These are phyloP conservation scores for Annulohypoxylon moriforme DNA, from an alignment of 495 filamentous ascomycete species.

Conservation along the genomic window DNA sequence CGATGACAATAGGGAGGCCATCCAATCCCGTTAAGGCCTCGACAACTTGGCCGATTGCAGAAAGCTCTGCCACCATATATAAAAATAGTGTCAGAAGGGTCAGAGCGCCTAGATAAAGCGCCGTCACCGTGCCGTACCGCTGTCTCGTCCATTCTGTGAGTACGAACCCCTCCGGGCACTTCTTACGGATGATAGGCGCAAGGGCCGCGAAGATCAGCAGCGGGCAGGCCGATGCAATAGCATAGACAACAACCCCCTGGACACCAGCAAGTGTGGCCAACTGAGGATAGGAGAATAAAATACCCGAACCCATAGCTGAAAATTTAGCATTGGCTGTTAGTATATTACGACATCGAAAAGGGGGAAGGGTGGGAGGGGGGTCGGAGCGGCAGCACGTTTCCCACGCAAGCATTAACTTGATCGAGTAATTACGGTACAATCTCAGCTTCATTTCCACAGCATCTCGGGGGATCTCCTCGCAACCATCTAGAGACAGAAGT, in stretches of 20 bases:
- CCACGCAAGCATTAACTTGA: conserved; percentile 96
- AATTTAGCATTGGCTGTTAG: conserved; percentile 48
- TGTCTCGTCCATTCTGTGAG: conserved; percentile 83
- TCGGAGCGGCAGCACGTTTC: conserved; percentile 87
- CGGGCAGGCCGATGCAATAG: conserved; percentile 72
- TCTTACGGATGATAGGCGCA: conserved; percentile 76
- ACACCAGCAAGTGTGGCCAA: conserved; percentile 82
- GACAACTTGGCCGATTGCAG: conserved; percentile 77
- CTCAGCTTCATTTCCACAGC: conserved; percentile 76
- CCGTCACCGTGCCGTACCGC: conserved; percentile 72
- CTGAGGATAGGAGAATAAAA: conserved; percentile 81
- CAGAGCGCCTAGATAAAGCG: conserved; percentile 74
- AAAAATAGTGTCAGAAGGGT: conserved; percentile 81
- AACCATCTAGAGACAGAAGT: conserved; percentile 29
- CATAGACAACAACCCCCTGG: conserved; percentile 78
- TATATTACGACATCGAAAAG: conserved; percentile 25
- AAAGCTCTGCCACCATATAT: conserved; percentile 84
- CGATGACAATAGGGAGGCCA: conserved; percentile 77
- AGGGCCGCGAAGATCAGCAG: conserved; percentile 74
- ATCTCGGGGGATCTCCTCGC: conserved; percentile 39
- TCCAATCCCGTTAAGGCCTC: conserved; percentile 76
- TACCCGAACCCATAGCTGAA: conserved; percentile 79
- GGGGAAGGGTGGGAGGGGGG: conserved; percentile 45
- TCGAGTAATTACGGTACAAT: conserved; percentile 92
- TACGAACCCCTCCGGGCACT: conserved; percentile 81